A percentile compares a stretch with the other conserved stretches of the same genome.
These are phyloP conservation scores for Rubia balearica DNA, from an alignment of 305 asterid species.

Conservation along the genomic window DNA sequence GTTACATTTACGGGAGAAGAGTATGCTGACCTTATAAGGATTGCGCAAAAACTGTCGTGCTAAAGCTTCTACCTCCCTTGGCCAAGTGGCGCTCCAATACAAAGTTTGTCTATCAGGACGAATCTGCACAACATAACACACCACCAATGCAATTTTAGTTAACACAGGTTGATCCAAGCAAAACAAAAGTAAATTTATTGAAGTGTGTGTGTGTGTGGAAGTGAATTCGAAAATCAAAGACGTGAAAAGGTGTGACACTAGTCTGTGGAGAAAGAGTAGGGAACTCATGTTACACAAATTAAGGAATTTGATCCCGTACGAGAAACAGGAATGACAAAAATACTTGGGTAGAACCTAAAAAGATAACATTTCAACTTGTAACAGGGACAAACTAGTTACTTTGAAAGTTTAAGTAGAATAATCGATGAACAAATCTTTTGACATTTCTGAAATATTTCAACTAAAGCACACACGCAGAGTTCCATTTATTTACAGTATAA, in stretches of 20 bases:
- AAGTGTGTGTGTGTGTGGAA: background rate
- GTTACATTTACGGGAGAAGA: conserved; percentile 15
- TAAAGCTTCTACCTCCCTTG: conserved; percentile 95
- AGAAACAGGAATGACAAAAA: too few species aligned
- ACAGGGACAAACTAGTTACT: too few species aligned
- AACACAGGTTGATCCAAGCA: background rate
- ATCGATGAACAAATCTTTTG: too few species aligned
- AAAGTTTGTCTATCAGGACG: conserved; percentile 98
- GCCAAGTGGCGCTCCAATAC: conserved; percentile 99
- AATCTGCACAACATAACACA: conserved; percentile 43
- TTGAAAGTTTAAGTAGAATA: too few species aligned
- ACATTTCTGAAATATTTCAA: too few species aligned
- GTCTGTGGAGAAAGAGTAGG: too few species aligned
- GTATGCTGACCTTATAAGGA: conserved; percentile 70
- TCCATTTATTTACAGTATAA: too few species aligned
- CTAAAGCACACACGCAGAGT: too few species aligned
- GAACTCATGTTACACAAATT: too few species aligned
- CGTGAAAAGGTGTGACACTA: background rate
- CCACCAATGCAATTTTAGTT: background rate
- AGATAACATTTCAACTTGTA: too few species aligned
- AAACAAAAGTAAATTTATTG: background rate
- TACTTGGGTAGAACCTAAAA: too few species aligned
- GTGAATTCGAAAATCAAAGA: background rate
- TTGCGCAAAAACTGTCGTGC: conserved; percentile 65
- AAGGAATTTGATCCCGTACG: too few species aligned